Conservation (phyloP, 805 yeast genomes). For the Groenewaldozyma tartarivorans region DNA sequence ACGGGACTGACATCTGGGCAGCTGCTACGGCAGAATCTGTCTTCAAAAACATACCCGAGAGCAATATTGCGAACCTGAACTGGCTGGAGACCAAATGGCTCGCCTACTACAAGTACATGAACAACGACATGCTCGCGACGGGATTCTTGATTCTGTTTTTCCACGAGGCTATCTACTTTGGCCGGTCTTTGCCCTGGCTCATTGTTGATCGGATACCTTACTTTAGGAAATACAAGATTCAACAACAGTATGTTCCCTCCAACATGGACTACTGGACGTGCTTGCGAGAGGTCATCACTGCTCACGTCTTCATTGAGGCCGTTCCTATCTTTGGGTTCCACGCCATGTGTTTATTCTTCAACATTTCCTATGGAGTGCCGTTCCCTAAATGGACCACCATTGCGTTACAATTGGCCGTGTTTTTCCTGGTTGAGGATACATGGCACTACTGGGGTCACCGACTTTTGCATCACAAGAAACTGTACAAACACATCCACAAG, state of each 20-base stretch:
- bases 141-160: slow-evolving; percentile 73
- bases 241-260: slow-evolving; percentile 73
- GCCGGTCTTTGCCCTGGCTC: slow-evolving; percentile 88
- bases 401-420: slow-evolving; percentile 56
- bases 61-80: slow-evolving; percentile 19
- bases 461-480: slow-evolving; percentile 69
- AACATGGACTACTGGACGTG: slow-evolving; percentile 89
- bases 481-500: slow-evolving; percentile 90
- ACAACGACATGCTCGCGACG: slow-evolving; percentile 85
- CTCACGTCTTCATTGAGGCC: slow-evolving; percentile 90
- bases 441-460: slow-evolving; percentile 98
- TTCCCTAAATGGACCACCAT: slow-evolving; percentile 63
- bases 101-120: slow-evolving; percentile 72
- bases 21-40: background rate
- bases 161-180: slow-evolving; percentile 87
- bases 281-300: slow-evolving; percentile 68
- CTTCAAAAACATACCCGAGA: background rate
- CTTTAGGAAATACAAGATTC: slow-evolving; percentile 82
- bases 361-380: slow-evolving; percentile 72
- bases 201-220: slow-evolving; percentile 77
- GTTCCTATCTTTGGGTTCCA: slow-evolving; percentile 97
- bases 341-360: slow-evolving; percentile 75
- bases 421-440: slow-evolving; percentile 81
- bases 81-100: slow-evolving; percentile 75
- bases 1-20: too few species aligned